Conservation (phyloP, 2,329 filamentous ascomycete genomes). For the Claviceps fusiformis region DNA sequence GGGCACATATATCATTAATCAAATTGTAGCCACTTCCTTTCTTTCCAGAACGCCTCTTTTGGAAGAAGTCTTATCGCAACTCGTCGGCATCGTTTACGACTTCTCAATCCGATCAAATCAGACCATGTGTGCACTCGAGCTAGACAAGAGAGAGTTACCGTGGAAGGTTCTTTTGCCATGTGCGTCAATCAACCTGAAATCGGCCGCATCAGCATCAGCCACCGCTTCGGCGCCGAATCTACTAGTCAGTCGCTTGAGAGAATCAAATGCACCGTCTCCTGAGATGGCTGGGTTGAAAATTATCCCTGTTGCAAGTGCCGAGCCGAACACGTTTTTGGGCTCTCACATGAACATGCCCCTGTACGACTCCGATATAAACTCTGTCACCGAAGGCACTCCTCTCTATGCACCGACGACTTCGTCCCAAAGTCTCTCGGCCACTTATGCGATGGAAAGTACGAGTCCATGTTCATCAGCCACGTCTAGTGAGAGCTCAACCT, state of each 20-base stretch:
- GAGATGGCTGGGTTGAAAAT: neutral
- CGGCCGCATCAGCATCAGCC: neutral
- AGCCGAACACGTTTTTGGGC: neutral
- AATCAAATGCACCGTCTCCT: neutral
- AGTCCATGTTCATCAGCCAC: neutral
- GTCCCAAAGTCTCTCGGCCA: neutral
- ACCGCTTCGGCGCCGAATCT: constrained; percentile 4
- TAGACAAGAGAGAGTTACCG: constrained; percentile 3
- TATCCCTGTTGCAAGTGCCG: neutral
- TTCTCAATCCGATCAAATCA: constrained; percentile 8
- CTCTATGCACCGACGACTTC: neutral
- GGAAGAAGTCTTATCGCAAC: constrained; percentile 10
- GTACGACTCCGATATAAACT: neutral
- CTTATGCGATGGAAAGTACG: neutral
- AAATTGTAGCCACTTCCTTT: constrained; percentile 7
- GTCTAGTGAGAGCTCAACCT: neutral
- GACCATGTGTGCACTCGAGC: constrained; percentile 10
- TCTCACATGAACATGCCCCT: neutral
- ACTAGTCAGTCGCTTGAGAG: neutral
- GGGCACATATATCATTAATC: constrained; percentile 11
- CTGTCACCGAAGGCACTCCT: neutral
- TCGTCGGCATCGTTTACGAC: constrained; percentile 10
- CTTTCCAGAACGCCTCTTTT: constrained; percentile 6
- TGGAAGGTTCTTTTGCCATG: constrained; percentile 10
- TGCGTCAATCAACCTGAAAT: neutral